Base-by-base conservation (phyloP, 805 yeast genomes). In the Zygotorulaspora danielsina region DNA sequence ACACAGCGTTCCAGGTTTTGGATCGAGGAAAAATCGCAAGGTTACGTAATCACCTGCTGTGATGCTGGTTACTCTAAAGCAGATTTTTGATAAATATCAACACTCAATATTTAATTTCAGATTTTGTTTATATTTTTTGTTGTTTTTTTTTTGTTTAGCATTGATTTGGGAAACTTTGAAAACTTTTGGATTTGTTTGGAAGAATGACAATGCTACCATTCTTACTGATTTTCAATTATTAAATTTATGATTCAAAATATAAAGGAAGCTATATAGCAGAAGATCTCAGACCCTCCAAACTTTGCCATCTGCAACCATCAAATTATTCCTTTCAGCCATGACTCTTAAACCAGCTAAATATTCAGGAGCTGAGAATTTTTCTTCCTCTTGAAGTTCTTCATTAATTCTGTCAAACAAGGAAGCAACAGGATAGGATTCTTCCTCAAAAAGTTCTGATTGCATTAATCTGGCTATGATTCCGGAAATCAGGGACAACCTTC, bases 291-390 rank as follows among this genome's bases (percentile, higher is more conserved):
- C 68, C 53, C 67, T 68, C 72, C 73, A 74, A 15, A 75, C 68
- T 45, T 65, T 65, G 19, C 66, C 72, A 19, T 71, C 79, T 7
- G 74, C 65, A 16, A 67, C 52, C 76, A 73, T 70, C 33, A 75
- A 42, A 29, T 72, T 66, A 41, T 74, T 73, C 41, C 68, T 67
- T 3, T 58, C 63, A 17, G 66, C 69, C 66, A 75, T 57, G n/a
- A 62, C 51, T 13, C 51, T 51, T 32, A 73, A 51, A 25, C 76
- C 78, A 19, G 67, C 68, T 10, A 58, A 49, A 32, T 70, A 74
- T 49, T 73, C 79, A 4, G 58, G 65, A 4, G 55, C 60, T 7
- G 65, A 64, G 42, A 66, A 75, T 27, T 63, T 64, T n/a, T 74
- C 78, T 42, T 73, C 80, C 36, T 67, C 73, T 5, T 68, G 63